These are phyloP conservation scores for Nicotiana benthamiana DNA, from an alignment of 257 asterid species.

Conservation along the genomic window DNA sequence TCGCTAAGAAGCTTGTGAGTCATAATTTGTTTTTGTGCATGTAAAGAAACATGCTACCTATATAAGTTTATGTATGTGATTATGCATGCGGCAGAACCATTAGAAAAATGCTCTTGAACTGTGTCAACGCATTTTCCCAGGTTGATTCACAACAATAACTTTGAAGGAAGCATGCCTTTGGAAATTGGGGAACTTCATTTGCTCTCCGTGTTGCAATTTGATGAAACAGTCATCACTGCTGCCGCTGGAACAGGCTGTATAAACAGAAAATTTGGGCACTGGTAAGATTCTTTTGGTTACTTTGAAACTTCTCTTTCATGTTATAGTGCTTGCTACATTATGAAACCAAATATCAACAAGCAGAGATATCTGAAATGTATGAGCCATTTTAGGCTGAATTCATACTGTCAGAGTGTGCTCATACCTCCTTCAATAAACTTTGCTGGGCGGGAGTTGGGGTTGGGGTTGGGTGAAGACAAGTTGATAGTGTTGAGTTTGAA, in stretches of 20 bases:
- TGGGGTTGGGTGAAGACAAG: neutral
- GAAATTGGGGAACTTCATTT: conserved; percentile 57
- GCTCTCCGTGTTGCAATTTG: conserved; percentile 49
- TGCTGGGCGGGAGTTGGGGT: neutral
- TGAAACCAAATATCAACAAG: neutral
- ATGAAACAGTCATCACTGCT: conserved; percentile 37
- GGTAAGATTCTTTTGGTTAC: conserved; percentile 34
- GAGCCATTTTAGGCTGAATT: neutral
- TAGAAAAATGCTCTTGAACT: neutral
- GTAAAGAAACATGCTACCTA: neutral
- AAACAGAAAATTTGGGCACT: conserved; percentile 69
- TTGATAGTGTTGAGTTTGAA: neutral
- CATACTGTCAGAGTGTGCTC: neutral
- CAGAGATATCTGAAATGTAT: neutral
- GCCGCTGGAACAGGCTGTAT: conserved; percentile 40
- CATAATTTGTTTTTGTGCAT: neutral
- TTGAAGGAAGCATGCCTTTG: conserved; percentile 62
- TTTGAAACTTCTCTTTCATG: neutral
- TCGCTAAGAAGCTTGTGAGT: conserved; percentile 61
- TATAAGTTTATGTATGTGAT: neutral
- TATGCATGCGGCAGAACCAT: neutral
- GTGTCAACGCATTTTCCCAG: conserved; percentile 25
- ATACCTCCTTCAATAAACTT: neutral
- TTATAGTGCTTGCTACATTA: neutral
- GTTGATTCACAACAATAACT: conserved; percentile 61